phyloP scores from a whole-genome alignment of 2,329 filamentous ascomycete genomes.

The Neofusicoccum laricinum region DNA sequence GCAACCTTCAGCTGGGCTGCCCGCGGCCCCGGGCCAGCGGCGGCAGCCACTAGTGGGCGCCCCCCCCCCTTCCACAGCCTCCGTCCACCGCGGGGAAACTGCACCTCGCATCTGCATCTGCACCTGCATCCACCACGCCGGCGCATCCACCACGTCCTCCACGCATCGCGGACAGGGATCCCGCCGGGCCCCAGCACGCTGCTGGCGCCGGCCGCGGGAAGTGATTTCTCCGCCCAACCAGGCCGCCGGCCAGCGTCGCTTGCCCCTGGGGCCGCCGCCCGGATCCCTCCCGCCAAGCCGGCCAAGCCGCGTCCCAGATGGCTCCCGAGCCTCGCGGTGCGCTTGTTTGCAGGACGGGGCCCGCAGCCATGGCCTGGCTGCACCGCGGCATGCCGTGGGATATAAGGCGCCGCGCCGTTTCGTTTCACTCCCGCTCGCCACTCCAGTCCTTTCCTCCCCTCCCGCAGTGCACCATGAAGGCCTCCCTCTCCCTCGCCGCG shows the following conservation, averaged over 20 bases:
- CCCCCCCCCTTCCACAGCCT: too few species aligned
- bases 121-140: too few species aligned
- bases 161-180: background rate
- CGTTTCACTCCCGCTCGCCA: background rate
- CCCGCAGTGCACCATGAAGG: background rate
- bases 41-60: too few species aligned
- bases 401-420: background rate
- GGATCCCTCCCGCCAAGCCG: background rate
- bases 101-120: too few species aligned
- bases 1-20: too few species aligned
- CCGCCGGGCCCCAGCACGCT: background rate
- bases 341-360: background rate
- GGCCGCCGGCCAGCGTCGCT: background rate
- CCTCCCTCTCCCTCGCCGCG: background rate
- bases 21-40: too few species aligned
- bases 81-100: background rate
- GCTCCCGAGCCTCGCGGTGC: background rate
- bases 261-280: background rate
- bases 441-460: background rate
- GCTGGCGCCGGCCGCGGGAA: background rate
- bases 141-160: too few species aligned
- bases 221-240: constrained; percentile 13
- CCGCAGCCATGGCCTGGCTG: background rate
- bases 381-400: background rate
- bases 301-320: background rate